A percentile compares a stretch with the other conserved stretches of the same genome.
These are phyloP conservation scores for Podaxis sp. DNA, from an alignment of 768 basidiomycete species.

Conservation along the genomic window DNA sequence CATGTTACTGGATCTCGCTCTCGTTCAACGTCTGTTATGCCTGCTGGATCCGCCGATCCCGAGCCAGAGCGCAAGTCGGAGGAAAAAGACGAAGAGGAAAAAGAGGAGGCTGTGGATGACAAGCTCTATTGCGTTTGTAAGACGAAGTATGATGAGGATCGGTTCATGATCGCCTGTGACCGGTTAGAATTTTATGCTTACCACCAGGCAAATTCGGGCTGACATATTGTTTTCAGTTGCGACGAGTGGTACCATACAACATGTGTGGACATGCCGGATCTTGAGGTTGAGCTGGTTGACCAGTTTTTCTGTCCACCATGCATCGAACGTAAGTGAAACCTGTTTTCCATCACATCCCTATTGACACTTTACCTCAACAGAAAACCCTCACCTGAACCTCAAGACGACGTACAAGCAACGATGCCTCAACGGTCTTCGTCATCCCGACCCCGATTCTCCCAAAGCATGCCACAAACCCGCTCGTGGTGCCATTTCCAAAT, in stretches of 20 bases:
- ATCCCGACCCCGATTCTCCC: slow-evolving; percentile 55
- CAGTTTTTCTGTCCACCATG: slow-evolving; percentile 89
- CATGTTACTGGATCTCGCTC: slow-evolving; percentile 45
- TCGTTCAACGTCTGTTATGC: slow-evolving; percentile 68
- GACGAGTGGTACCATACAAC: slow-evolving; percentile 94
- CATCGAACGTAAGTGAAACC: slow-evolving; percentile 53
- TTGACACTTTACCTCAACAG: slow-evolving; percentile 29
- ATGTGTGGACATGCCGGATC: slow-evolving; percentile 79
- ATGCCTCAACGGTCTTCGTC: slow-evolving; percentile 65
- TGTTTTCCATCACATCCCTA: neutral
- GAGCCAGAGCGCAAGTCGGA: slow-evolving; percentile 32
- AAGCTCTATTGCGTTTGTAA: slow-evolving; percentile 88
- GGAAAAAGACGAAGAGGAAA: slow-evolving; percentile 41
- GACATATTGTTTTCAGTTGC: slow-evolving; percentile 45
- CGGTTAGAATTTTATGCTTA: slow-evolving; percentile 43
- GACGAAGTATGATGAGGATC: slow-evolving; percentile 81
- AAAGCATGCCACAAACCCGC: slow-evolving; percentile 78
- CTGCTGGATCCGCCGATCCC: slow-evolving; percentile 34
- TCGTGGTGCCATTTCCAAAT: slow-evolving; percentile 82
- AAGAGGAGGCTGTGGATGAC: slow-evolving; percentile 49
- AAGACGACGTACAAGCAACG: slow-evolving; percentile 78
- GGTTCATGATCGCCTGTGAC: slow-evolving; percentile 92
- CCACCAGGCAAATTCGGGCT: neutral
- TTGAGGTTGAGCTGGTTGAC: slow-evolving; percentile 84
- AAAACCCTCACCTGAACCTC: slow-evolving; percentile 52